These are phyloP conservation scores for Malassezia psittaci DNA, from an alignment of 1,284 basidiomycete species.

Conservation along the genomic window DNA sequence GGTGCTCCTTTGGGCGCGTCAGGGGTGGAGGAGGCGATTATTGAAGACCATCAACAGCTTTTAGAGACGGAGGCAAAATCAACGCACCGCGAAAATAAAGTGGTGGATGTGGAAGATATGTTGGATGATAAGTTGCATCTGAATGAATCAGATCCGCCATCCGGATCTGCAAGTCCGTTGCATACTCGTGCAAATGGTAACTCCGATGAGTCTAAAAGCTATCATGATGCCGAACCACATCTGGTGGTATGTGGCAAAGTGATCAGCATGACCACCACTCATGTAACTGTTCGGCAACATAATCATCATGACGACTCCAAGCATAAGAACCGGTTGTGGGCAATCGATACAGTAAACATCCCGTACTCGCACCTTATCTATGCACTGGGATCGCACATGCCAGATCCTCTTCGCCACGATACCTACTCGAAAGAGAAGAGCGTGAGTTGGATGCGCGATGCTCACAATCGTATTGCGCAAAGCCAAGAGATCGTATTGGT, in stretches of 20 bases:
- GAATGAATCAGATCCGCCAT: neutral
- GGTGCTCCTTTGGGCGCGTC: neutral
- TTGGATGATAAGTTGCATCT: neutral
- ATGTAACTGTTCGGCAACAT: constrained; percentile 33
- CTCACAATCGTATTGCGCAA: constrained; percentile 28
- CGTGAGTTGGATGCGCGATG: constrained; percentile 33
- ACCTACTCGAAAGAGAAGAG: constrained; percentile 35
- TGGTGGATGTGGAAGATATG: neutral
- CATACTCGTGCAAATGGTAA: neutral
- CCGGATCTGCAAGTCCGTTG: neutral
- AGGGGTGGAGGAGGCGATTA: constrained; percentile 3
- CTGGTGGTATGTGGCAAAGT: constrained; percentile 39
- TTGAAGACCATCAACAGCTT: constrained; percentile 3
- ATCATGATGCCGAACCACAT: constrained; percentile 27
- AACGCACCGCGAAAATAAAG: neutral
- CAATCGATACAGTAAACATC: constrained; percentile 38
- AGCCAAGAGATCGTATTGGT: constrained; percentile 40
- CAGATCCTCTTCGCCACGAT: constrained; percentile 43
- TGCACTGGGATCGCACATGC: constrained; percentile 43
- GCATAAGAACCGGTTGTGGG: constrained; percentile 33
- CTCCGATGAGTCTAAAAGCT: neutral
- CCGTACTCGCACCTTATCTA: constrained; percentile 46
- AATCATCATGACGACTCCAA: neutral
- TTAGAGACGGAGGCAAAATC: neutral
- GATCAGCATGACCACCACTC: constrained; percentile 31